phyloP scores from a whole-genome alignment of 2,329 filamentous ascomycete species.

The Aureobasidium sp. region DNA sequence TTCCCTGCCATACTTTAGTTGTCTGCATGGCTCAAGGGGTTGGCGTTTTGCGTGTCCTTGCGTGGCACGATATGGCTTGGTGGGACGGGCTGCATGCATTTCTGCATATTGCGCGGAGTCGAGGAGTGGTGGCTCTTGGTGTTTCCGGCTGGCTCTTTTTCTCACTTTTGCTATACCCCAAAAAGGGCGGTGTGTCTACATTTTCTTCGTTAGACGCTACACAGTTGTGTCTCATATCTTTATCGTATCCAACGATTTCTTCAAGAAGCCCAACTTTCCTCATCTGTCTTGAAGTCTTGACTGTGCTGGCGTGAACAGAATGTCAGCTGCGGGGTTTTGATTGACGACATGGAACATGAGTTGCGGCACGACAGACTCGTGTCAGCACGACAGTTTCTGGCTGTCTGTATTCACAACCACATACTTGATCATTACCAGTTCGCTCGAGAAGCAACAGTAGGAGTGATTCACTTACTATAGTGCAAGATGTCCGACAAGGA shows the following conservation, averaged over 20 bases:
- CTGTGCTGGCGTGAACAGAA: too few species aligned
- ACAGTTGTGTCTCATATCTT: not conserved
- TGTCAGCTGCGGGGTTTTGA: too few species aligned
- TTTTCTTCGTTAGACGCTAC: not conserved
- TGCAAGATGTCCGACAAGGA: not conserved
- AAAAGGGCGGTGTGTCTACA: conserved; percentile 1
- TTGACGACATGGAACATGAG: too few species aligned
- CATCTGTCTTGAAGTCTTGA: too few species aligned
- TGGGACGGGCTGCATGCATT: not conserved
- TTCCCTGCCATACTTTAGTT: not conserved
- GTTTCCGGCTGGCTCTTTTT: conserved; percentile 2
- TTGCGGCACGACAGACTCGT: too few species aligned
- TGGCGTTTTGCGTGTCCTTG: not conserved
- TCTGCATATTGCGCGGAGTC: conserved; percentile 4
- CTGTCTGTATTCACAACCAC: too few species aligned
- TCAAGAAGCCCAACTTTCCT: not conserved
- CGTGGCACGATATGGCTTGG: conserved; percentile 1
- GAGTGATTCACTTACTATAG: too few species aligned
- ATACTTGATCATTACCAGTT: too few species aligned
- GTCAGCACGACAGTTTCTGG: too few species aligned
- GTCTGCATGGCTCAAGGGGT: conserved; percentile 3
- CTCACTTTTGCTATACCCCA: not conserved
- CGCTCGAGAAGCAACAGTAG: too few species aligned
- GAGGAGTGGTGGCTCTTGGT: conserved; percentile 1
- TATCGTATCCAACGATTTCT: not conserved